These are phyloP conservation scores for Conticribra weissflogii DNA, from an alignment of 108 stramenopile genomes.

Conservation along the genomic window DNA sequence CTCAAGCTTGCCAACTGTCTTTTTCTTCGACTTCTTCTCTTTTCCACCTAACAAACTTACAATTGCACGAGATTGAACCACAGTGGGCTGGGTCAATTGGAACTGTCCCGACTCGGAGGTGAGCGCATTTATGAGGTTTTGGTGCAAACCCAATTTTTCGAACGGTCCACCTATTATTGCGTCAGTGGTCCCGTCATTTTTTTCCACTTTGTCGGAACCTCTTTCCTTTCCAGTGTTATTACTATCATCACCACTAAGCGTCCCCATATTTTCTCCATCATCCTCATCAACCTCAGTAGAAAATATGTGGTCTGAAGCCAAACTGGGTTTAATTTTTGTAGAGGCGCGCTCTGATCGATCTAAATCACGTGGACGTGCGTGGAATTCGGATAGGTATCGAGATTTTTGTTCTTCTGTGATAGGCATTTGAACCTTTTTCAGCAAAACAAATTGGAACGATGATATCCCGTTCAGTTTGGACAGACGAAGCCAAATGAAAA, in stretches of 20 bases:
- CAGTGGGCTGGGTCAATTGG: constrained; percentile 63
- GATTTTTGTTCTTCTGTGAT: constrained; percentile 63
- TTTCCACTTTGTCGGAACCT: background rate
- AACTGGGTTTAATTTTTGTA: constrained; percentile 36
- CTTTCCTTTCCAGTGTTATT: constrained; percentile 10
- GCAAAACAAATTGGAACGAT: background rate
- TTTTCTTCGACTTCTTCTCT: constrained; percentile 2
- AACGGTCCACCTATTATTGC: constrained; percentile 32
- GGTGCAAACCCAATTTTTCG: constrained; percentile 50
- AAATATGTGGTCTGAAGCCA: constrained; percentile 43
- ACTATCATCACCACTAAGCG: constrained; percentile 38
- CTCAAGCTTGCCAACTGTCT: constrained; percentile 6
- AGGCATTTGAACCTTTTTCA: constrained; percentile 4
- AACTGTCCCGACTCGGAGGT: constrained; percentile 46
- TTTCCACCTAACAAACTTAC: constrained; percentile 41
- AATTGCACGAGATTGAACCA: constrained; percentile 63
- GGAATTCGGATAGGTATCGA: constrained; percentile 79
- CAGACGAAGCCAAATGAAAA: background rate
- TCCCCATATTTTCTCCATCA: constrained; percentile 34
- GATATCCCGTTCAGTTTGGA: background rate
- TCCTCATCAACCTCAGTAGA: constrained; percentile 20
- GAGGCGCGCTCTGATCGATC: constrained; percentile 64
- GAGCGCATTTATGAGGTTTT: constrained; percentile 52
- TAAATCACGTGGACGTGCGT: constrained; percentile 84
- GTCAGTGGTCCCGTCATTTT: background rate